Evolutionary conservation across 768 basidiomycete species (phyloP).

Genomic region (Macrolepiota fuliginosa): DNA sequence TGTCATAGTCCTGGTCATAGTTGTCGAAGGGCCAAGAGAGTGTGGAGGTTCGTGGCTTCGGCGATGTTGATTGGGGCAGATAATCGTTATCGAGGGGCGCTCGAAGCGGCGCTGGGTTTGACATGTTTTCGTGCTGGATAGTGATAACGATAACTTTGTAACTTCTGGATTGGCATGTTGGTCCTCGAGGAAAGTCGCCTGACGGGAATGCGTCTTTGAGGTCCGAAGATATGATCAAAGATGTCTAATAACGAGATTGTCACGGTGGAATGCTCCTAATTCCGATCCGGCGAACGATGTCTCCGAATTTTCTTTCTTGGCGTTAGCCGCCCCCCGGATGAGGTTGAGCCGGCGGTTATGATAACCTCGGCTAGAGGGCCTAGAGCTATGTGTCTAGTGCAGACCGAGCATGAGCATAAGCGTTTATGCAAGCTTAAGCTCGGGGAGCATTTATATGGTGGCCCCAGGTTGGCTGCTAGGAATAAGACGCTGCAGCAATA

Average conservation of each 20-base stretch:
- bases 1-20: background rate
- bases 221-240: background rate
- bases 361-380: background rate
- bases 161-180: background rate
- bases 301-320: too few species aligned
- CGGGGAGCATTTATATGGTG: background rate
- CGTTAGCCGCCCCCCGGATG: too few species aligned
- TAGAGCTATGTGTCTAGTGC: too few species aligned
- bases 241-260: too few species aligned
- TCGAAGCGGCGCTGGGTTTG: slow-evolving; percentile 9
- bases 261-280: too few species aligned
- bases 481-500: background rate
- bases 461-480: background rate
- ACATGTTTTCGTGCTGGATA: background rate
- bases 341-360: too few species aligned
- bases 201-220: background rate
- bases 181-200: background rate
- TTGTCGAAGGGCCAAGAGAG: background rate
- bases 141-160: background rate
- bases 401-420: background rate
- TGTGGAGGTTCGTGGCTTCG: background rate
- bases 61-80: background rate
- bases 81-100: slow-evolving; percentile 10
- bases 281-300: too few species aligned
- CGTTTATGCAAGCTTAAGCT: background rate